These are phyloP conservation scores for Auxenochlorella pyrenoidosa DNA, from an alignment of 139 green algal species.

Conservation along the genomic window DNA sequence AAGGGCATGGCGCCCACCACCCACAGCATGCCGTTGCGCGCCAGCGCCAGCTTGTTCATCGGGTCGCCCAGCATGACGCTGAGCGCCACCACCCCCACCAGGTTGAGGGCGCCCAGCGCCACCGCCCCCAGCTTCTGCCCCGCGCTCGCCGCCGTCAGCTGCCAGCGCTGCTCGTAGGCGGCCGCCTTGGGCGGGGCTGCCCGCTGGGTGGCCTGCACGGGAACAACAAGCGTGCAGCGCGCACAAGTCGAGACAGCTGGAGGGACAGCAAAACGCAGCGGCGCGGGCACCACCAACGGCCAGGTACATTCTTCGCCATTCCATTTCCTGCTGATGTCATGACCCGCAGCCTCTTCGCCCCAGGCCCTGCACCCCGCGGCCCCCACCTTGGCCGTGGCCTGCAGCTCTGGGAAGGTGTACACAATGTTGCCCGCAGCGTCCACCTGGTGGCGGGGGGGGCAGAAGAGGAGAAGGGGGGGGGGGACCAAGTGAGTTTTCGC, in stretches of 20 bases:
- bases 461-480: too few species aligned
- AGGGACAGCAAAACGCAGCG: too few species aligned
- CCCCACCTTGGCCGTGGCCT: slow-evolving; percentile 64
- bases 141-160: slow-evolving; percentile 57
- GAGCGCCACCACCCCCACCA: slow-evolving; percentile 87
- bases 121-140: slow-evolving; percentile 64
- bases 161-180: slow-evolving; percentile 30
- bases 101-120: slow-evolving; percentile 82
- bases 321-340: background rate
- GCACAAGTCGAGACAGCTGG: too few species aligned
- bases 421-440: slow-evolving; percentile 86
- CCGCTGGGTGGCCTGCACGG: background rate
- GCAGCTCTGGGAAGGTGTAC: slow-evolving; percentile 90
- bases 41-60: slow-evolving; percentile 48
- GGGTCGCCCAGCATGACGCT: slow-evolving; percentile 56
- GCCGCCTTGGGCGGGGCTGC: background rate
- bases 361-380: background rate
- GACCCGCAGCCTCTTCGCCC: too few species aligned
- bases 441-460: too few species aligned
- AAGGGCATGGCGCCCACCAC: slow-evolving; percentile 60
- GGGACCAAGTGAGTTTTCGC: too few species aligned
- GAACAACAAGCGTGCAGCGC: background rate
- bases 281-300: too few species aligned
- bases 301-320: too few species aligned
- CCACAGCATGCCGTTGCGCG: slow-evolving; percentile 51